Base-by-base conservation (phyloP, 164 flowering plant species). In the Buxus sempervirens region DNA sequence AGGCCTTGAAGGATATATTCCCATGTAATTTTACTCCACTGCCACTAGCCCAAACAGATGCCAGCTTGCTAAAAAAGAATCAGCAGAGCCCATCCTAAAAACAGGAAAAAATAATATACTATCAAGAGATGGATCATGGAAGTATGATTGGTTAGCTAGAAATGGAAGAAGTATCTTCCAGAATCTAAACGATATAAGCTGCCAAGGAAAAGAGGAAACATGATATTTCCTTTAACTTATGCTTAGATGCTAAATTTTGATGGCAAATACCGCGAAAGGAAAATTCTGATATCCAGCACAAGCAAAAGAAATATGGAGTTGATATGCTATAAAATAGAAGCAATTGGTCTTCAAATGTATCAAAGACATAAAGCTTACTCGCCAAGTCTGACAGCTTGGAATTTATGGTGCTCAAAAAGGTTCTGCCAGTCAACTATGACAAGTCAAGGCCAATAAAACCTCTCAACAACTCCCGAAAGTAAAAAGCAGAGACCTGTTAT, bases 371-470 rank as follows among this genome's bases (percentile, higher is more conserved):
- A 53, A 53, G n/a, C 16, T n/a, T 58, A 76, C 89, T 74, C 62
- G 86, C 93, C 93, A 16, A 88, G 85, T 73, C 93, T 91, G 69
- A 88, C 88, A 36, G 91, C 91, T 72, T 88, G 93, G 62, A 88
- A 88, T 69, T 88, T 88, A 71, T 88, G 93, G 76, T 86, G 84
- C 62, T 88, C 90, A n/a, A 91, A 86, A 53, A 86, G 85, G 69
- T 88, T 88, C 76, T 79, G 85, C 86, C 89, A 57, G 93, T 85
- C 76, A 88, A 69, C 75, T 88, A 89, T 42, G 90, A 86, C 75
- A 81, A 85, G 71, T 85, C 85, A 55, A 88, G 83, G 55, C 93
- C 91, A 61, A 88, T 89, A 63, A 88, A 63, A 24, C 86, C 89
- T 75, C 86, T 88, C 82, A 88, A 67, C 58, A 78, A 54, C 78